Base-by-base conservation (phyloP, 2,329 filamentous ascomycete species). In the Mycogone perniciosa region DNA sequence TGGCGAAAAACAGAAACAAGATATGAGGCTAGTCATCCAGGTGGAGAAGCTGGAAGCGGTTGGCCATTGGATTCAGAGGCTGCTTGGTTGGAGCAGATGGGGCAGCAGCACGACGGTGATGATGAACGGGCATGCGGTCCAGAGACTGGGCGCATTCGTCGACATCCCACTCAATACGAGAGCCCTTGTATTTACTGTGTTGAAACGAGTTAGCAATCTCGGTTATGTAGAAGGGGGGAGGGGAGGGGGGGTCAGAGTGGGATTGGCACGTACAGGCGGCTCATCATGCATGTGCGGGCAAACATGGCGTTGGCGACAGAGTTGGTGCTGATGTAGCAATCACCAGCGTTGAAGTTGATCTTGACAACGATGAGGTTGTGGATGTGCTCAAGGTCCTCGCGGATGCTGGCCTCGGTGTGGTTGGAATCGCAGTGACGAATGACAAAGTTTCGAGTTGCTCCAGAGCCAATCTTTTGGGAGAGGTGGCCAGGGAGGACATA, bases 301-400 rank as follows among this genome's bases (percentile, higher is more conserved):
- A 85, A 88, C 47, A 89, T 76, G 8, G 88, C 86, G 55, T 86
- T 84, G 60, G 85, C 78, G 7, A 95, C 77, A 0, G 88, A 89
- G 65, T 91, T 95, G 6, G 85, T 88, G 50, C 80, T 83, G 56
- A 95, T 81, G 64, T 80, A 80, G 52, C 79, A 85, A 64, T 82
- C 79, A 4, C 75, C 74, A 13, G 75, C 71, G 3, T 69, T 66
- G 64, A 87, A 85, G 6, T 70, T 67, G 41, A 93, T 70, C 40
- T 78, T 78, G 60, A 93, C 74, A 8, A 95, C 78, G 26, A 85
- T 72, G 1, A 95, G 75, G 55, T 88, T 88, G 70, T 92, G 84
- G 54, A 95, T 92, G 63, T 95, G 89, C 27, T 90, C 85, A 35
- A 93, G 75, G 59, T 95, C 86, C 4, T 84, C 76, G 8, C 85